Conservation (phyloP, 2,329 filamentous ascomycete genomes). For the Botrytis porri region DNA sequence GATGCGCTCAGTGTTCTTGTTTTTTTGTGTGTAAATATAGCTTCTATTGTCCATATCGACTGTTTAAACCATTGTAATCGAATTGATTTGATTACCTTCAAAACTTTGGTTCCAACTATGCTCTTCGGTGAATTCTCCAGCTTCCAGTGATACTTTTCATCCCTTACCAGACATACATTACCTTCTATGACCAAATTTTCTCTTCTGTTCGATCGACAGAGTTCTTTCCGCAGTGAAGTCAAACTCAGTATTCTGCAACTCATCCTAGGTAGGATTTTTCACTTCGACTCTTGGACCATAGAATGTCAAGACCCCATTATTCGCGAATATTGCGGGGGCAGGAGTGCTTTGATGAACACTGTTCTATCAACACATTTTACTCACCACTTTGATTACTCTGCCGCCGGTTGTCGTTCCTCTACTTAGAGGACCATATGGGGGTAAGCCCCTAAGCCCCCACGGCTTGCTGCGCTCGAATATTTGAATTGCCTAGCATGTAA, state of each 20-base stretch:
- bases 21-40: slow-evolving; percentile 9
- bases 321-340: not conserved
- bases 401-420: fast-evolving
- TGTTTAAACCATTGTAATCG: slow-evolving; percentile 1
- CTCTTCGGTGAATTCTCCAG: not conserved
- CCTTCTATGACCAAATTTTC: not conserved
- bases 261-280: not conserved
- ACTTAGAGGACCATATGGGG: not conserved
- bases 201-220: not conserved
- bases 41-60: not conserved
- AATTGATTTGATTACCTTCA: not conserved
- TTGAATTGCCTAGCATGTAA: too few species aligned
- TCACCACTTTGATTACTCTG: too few species aligned
- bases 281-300: not conserved
- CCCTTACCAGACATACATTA: not conserved
- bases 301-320: not conserved
- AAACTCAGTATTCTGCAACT: not conserved
- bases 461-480: not conserved
- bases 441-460: not conserved
- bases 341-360: not conserved
- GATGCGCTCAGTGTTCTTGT: not conserved
- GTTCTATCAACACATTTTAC: not conserved
- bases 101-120: not conserved
- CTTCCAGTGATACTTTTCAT: not conserved
- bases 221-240: not conserved